These are phyloP conservation scores for Cutaneotrichosporon sp. DNA, from an alignment of 1,284 basidiomycete species.

Conservation along the genomic window DNA sequence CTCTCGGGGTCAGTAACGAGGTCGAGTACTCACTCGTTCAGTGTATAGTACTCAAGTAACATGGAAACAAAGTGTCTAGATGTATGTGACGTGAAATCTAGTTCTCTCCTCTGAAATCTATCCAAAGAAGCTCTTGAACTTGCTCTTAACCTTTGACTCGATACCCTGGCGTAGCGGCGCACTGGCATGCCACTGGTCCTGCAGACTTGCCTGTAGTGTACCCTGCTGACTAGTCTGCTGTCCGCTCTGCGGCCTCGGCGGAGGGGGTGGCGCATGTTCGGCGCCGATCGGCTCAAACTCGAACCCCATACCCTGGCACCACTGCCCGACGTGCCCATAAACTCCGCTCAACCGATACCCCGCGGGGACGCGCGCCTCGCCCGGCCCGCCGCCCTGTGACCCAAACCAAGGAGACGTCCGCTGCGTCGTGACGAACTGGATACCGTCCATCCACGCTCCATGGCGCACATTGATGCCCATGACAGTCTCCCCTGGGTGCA, in stretches of 20 bases:
- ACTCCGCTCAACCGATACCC: constrained; percentile 13
- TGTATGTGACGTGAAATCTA: too few relatives aligned
- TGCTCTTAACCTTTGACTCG: background rate
- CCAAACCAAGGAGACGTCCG: constrained; percentile 16
- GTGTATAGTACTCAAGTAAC: too few relatives aligned
- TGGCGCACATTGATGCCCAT: constrained; percentile 20
- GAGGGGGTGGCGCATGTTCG: background rate
- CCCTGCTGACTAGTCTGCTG: too few relatives aligned
- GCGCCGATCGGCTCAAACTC: constrained; percentile 12
- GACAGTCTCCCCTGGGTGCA: constrained; percentile 12
- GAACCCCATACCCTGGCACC: constrained; percentile 15
- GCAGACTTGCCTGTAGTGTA: background rate
- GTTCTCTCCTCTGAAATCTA: background rate
- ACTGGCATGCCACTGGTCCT: constrained; percentile 4
- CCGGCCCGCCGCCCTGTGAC: constrained; percentile 14
- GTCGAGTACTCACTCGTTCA: too few relatives aligned
- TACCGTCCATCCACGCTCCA: constrained; percentile 20
- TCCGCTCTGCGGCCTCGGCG: background rate
- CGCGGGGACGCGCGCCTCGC: constrained; percentile 12
- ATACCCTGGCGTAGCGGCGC: background rate
- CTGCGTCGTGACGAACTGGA: constrained; percentile 22
- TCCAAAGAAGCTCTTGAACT: constrained; percentile 3
- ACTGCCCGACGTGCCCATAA: constrained; percentile 3
- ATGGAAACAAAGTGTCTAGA: too few relatives aligned
- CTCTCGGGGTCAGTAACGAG: too few relatives aligned